Evolutionary conservation across 768 basidiomycete genomes (phyloP).

Genomic region (Suillus subalutaceus): DNA sequence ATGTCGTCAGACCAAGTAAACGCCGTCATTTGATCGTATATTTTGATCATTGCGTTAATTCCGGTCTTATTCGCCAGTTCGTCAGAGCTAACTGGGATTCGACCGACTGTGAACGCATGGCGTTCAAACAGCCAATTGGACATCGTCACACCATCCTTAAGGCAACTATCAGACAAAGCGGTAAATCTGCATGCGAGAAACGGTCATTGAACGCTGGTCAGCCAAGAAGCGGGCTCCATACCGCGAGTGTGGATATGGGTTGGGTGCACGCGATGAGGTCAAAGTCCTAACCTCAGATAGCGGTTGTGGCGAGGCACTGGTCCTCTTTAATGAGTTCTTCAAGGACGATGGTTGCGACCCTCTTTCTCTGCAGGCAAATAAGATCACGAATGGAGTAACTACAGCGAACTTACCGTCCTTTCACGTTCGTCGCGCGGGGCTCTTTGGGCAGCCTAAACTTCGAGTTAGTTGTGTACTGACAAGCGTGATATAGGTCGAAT

Average conservation of each 20-base stretch:
- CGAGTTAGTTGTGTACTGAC: not conserved
- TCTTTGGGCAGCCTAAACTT: not conserved
- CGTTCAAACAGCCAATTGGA: conserved; percentile 11
- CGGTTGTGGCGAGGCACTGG: not conserved
- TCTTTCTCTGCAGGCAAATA: not conserved
- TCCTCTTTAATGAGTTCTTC: not conserved
- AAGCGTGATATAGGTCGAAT: too few relatives aligned
- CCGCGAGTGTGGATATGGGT: not conserved
- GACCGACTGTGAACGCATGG: not conserved
- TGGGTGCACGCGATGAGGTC: not conserved
- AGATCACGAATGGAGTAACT: not conserved
- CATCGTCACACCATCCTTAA: not conserved
- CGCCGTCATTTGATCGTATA: conserved; percentile 4
- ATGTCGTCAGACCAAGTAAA: not conserved
- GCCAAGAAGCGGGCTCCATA: not conserved
- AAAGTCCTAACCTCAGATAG: not conserved
- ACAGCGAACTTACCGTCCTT: not conserved
- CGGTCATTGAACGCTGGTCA: not conserved
- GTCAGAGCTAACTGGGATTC: not conserved
- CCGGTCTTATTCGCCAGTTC: not conserved
- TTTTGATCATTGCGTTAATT: not conserved
- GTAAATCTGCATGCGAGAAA: not conserved
- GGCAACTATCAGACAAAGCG: not conserved
- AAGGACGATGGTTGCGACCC: not conserved
- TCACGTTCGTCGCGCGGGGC: too few relatives aligned